A percentile compares a stretch with the other conserved stretches of the same genome.
These are phyloP conservation scores for Hirsutella minnesotensis DNA, from an alignment of 2,329 filamentous ascomycete species.

Conservation along the genomic window DNA sequence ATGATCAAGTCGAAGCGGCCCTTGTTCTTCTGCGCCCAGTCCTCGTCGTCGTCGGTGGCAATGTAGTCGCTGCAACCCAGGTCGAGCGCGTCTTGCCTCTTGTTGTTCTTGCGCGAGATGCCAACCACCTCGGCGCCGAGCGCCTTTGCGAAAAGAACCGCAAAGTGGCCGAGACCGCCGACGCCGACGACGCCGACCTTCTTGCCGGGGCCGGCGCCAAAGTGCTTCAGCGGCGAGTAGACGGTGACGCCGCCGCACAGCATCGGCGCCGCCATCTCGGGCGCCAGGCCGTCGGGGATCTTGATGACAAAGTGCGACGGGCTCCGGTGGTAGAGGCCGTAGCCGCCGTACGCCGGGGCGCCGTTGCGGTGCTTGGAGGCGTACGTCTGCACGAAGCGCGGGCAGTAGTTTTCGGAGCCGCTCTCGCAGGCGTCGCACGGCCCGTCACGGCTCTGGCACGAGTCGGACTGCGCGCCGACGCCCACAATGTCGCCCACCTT, in stretches of 20 bases:
- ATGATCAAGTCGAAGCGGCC: slow-evolving; percentile 46
- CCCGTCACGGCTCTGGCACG: slow-evolving; percentile 34
- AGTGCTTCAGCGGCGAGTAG: slow-evolving; percentile 48
- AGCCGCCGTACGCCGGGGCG: slow-evolving; percentile 35
- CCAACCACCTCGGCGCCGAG: slow-evolving; percentile 50
- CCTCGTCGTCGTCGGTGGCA: slow-evolving; percentile 32
- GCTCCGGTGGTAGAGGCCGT: slow-evolving; percentile 21
- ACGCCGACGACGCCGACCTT: slow-evolving; percentile 55
- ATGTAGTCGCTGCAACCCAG: slow-evolving; percentile 44
- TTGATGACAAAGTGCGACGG: slow-evolving; percentile 35
- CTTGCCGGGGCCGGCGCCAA: slow-evolving; percentile 55
- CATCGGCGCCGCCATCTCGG: slow-evolving; percentile 45
- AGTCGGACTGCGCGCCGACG: slow-evolving; percentile 46
- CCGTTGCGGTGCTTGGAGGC: slow-evolving; percentile 20
- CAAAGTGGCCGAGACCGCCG: slow-evolving; percentile 59
- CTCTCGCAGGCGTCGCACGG: slow-evolving; percentile 28
- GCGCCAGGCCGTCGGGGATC: slow-evolving; percentile 29
- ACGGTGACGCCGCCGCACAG: slow-evolving; percentile 61
- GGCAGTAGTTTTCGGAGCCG: slow-evolving; percentile 31
- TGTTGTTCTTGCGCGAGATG: slow-evolving; percentile 41
- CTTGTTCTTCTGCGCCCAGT: slow-evolving; percentile 41
- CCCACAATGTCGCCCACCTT: slow-evolving; percentile 52
- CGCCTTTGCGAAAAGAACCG: slow-evolving; percentile 55
- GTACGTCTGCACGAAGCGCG: slow-evolving; percentile 38
- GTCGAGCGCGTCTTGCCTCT: slow-evolving; percentile 41